Evolutionary conservation across 2,329 filamentous ascomycete species (phyloP), one percentile per base, ranked within the genome.

Genomic region (Trichophyton equinum): DNA sequence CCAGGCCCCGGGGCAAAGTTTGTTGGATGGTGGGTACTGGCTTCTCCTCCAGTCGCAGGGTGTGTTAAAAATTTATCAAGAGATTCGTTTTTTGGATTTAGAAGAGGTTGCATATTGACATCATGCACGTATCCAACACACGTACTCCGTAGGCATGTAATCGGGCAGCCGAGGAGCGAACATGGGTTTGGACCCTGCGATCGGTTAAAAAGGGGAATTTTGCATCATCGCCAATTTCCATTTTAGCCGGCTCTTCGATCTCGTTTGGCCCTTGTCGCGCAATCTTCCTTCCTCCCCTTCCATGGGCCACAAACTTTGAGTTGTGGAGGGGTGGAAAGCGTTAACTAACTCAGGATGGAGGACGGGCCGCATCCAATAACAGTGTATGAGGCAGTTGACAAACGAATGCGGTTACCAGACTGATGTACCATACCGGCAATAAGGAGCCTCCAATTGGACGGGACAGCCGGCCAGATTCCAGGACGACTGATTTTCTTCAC

Each of bases 201-300:
- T 55, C 51, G 51, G 51, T 55, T 55, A 55, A 55, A 55, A 55
- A 55, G 51, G 51, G 51, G 27, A 55, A 55, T 55, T 55, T 55
- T 55, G 6, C 51, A 55, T 55, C 51, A 30, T 55, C 51, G 51
- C 51, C 27, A 55, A 55, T 55, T 55, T 55, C 30, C 51, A 55
- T 55, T 55, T 55, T 55, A 55, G 51, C 51, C 51, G 27, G 30
- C 27, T 36, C n/a, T 7, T 44, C 51, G 51, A 55, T 36, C 51
- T 55, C 51, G 18, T 30, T 55, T 8, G 15, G 25, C 51, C 51
- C 51, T 27, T 13, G 51, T n/a, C 30, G 27, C 18, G 51, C 27
- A 55, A 55, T 55, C 51, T 55, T n/a, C 51, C 33, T 27, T 27
- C 8, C 11, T 30, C 27, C 27, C 9, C 49, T 33, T 20, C 49